phyloP scores from a whole-genome alignment of 2,329 filamentous ascomycete genomes.

The Hypoxylon sp. region DNA sequence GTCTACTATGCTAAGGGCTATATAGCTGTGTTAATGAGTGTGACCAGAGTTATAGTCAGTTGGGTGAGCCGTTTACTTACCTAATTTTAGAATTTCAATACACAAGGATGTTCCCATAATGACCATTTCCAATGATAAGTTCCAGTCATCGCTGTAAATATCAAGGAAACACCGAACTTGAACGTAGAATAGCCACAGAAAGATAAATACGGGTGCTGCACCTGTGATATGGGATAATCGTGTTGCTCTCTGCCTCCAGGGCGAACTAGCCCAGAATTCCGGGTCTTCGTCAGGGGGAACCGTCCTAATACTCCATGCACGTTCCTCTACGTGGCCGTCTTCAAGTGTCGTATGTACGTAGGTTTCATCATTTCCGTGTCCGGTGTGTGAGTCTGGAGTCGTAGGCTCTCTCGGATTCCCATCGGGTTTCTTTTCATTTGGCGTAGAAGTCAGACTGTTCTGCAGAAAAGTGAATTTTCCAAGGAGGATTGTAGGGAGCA shows the following conservation, averaged over 20 bases:
- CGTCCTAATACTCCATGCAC: neutral
- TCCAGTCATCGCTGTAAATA: neutral
- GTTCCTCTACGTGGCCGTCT: neutral
- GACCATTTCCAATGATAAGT: neutral
- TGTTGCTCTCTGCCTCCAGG: neutral
- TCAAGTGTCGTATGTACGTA: neutral
- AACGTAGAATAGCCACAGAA: conserved; percentile 1
- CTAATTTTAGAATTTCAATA: conserved; percentile 3
- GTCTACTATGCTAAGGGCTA: neutral
- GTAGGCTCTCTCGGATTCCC: neutral
- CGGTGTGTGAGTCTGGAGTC: neutral
- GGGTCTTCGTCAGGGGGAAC: conserved; percentile 3
- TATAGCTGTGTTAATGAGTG: neutral
- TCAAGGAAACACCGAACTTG: conserved; percentile 1
- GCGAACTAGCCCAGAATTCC: conserved; percentile 10
- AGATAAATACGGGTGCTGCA: neutral
- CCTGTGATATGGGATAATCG: conserved; percentile 4
- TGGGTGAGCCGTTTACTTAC: neutral
- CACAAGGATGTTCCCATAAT: conserved; percentile 1
- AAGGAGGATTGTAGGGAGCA: neutral
- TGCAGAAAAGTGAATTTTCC: neutral
- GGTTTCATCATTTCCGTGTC: neutral
- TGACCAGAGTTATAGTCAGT: neutral
- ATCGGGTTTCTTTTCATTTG: neutral
- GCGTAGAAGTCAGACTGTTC: neutral